Base-by-base conservation (phyloP, 139 green algal species). In the Chlamydomonas applanata region DNA sequence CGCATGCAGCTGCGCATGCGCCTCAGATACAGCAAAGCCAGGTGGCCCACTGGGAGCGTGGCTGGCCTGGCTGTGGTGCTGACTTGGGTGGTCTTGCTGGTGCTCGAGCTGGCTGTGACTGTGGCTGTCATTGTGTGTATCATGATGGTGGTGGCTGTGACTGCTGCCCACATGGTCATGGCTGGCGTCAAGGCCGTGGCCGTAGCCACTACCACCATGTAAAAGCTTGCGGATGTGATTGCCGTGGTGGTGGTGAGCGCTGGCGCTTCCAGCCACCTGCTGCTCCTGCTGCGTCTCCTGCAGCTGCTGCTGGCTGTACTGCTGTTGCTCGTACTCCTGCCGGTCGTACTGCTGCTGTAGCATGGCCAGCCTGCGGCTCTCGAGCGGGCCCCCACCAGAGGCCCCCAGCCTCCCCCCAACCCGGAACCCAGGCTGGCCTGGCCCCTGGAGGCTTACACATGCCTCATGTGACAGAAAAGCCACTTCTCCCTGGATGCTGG, bases 401-500 rank as follows among this genome's bases (percentile, higher is more conserved):
- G 30, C 71, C 44, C 3, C 62, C 25, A 46, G 2, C 14, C 29
- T 44, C 46, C 2, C 20, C 69, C 30, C 19, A 2, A 9, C 14
- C n/a, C 9, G 32, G 14, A 66, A 49, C 11, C 7, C 40, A 49
- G 40, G 40, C 40, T 49, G 40, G 11, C 7, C 40, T 17, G 40
- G 40, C 7, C 4, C 27, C 35, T 3, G 59, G 17, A 40, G 36
- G 27, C 36, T 57, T 2, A 75, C 44, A 32, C 49, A 20, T 1
- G 71, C 65, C 73, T 86, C 81, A 60, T 86, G 81, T 0, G 75
- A 83, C 73, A 86, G 63, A 40, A 86, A 83, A 16, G 54, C 79
- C 13, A 64, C 65, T 17, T 71, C 76, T 7, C 56, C 77, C 54
- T 62, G 68, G 11, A 46, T 66, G 35, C 59, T 53, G 24, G 65